These are phyloP conservation scores for Ogataea ganodermae DNA, from an alignment of 805 yeast genomes.

Conservation along the genomic window DNA sequence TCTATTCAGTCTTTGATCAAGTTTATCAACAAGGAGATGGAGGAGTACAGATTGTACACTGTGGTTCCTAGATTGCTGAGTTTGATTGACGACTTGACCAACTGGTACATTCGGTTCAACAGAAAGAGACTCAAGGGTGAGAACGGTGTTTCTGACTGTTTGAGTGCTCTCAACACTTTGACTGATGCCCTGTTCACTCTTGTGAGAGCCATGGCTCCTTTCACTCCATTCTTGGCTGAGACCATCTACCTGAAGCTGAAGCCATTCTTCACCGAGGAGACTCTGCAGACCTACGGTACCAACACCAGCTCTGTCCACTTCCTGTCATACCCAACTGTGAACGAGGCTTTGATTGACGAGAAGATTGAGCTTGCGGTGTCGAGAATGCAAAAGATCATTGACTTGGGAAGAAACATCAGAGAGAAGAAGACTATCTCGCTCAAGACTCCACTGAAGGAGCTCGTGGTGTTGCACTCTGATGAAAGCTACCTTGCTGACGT, in stretches of 20 bases:
- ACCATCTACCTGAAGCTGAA: slow-evolving; percentile 78
- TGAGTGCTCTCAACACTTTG: slow-evolving; percentile 85
- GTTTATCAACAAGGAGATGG: slow-evolving; percentile 89
- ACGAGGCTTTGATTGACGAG: slow-evolving; percentile 77
- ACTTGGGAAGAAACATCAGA: slow-evolving; percentile 93
- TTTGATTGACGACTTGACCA: slow-evolving; percentile 91
- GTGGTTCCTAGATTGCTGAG: slow-evolving; percentile 91
- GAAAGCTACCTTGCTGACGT: slow-evolving; percentile 73
- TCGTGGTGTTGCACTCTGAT: slow-evolving; percentile 85
- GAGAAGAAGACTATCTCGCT: slow-evolving; percentile 92
- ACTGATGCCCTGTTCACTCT: slow-evolving; percentile 87
- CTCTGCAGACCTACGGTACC: slow-evolving; percentile 48
- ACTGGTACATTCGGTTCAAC: slow-evolving; percentile 98
- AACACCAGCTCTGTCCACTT: slow-evolving; percentile 90
- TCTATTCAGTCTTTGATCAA: slow-evolving; percentile 90
- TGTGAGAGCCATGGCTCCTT: slow-evolving; percentile 97
- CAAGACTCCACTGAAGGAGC: slow-evolving; percentile 89
- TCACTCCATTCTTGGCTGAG: slow-evolving; percentile 95
- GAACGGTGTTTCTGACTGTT: slow-evolving; percentile 80
- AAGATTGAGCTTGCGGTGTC: slow-evolving; percentile 84
- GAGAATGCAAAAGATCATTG: slow-evolving; percentile 97
- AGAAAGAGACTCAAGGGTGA: slow-evolving; percentile 98
- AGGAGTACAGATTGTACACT: slow-evolving; percentile 84
- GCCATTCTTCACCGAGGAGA: slow-evolving; percentile 59
- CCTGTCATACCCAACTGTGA: slow-evolving; percentile 84